Evolutionary conservation across 2,329 filamentous ascomycete species (phyloP), one percentile per base, ranked within the genome.

Genomic region (Paramyrothecium roridum): DNA sequence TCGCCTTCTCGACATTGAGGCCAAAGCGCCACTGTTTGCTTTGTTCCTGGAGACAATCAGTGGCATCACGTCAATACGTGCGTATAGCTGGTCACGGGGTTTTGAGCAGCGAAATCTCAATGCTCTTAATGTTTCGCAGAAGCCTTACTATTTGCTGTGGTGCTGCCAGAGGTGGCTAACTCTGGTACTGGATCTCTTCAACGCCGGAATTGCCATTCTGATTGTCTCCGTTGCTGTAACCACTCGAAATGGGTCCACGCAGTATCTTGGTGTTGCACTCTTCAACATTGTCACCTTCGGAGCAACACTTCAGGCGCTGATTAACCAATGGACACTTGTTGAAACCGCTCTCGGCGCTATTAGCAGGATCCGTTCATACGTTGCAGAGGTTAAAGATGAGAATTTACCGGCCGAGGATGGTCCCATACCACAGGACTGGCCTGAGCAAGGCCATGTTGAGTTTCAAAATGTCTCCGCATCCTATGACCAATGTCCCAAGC

Each of bases 91-190:
- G 67, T 47, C 57, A 13, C n/a, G 23, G 1, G 23, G 59, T 2
- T 68, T 64, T 33, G 56, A 57, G 12, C 51, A 61, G 8, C 60
- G 60, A 7, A 59, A 60, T 47, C 40, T 46, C 23, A 49, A 34
- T 30, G 55, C 58, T 52, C 69, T 83, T 8, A 78, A 61, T 50
- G 52, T 48, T 1, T 69, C 65, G 0, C 68, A 70, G 45, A 57
- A 62, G n/a, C 67, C 67, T 1, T 66, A 58, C 8, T 70, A 82
- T 55, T 65, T 80, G 8, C 68, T 81, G 11, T 76, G 71, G 54
- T 73, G 74, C 20, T 75, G 81, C 16, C 80, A 82, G 57, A 68
- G 75, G 22, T 82, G 79, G 78, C 65, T 82, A 1, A 75, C 68
- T 0, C 62, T 82, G 2, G 76, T 78, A 1, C 61, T 83, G 11